Evolutionary conservation across 768 basidiomycete species (phyloP), one percentile per base, ranked within the genome.

Genomic region (Leccinum subgranulosum): DNA sequence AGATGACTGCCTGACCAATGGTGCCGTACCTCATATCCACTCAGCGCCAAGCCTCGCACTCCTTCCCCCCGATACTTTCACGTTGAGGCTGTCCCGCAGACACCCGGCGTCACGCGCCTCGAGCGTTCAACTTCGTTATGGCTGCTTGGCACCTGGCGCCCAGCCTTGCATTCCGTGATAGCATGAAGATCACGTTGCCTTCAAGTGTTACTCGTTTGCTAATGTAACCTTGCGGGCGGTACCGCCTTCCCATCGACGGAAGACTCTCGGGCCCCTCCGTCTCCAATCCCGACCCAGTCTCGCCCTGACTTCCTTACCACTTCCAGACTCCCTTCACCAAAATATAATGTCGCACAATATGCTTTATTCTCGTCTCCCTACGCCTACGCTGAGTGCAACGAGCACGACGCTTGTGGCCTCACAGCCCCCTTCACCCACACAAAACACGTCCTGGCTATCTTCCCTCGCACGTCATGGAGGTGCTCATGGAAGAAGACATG

Each of bases 401-500:
- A 57, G 47, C n/a, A 25, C 64, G 28, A 60, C 65, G 43, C 12
- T 68, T 6, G 65, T 66, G 6, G 61, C 57, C 15, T 73, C 73
- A 10, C 61, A 63, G 47, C 67, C 73, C 2, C 61, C 72, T 7
- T 75, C 73, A 4, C 72, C 74, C 10, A 74, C 74, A 72, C 27
- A 75, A 70, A 29, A 56, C 73, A 1, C 73, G 76, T 1, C 75
- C 76, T 45, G 83, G 85, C 53, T 93, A 88, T 66, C 66, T 80
- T 39, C 84, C 92, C 2, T 87, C 84, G 12, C 82, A 90, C 63
- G 90, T 94, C 21, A 90, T 97, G 77, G 88, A 92, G 60, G 89
- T 88, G 0, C 76, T 98, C 28, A 90, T 94, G 70, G 92, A 93
- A 65, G 94, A 96, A 67, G 96, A 98, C 65, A 92, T 96, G 89